Evolutionary conservation across 225 moss, liverwort and hornwort species (phyloP), one percentile per base, ranked within the genome.

Genomic region (Pseudisothecium myosuroides): DNA sequence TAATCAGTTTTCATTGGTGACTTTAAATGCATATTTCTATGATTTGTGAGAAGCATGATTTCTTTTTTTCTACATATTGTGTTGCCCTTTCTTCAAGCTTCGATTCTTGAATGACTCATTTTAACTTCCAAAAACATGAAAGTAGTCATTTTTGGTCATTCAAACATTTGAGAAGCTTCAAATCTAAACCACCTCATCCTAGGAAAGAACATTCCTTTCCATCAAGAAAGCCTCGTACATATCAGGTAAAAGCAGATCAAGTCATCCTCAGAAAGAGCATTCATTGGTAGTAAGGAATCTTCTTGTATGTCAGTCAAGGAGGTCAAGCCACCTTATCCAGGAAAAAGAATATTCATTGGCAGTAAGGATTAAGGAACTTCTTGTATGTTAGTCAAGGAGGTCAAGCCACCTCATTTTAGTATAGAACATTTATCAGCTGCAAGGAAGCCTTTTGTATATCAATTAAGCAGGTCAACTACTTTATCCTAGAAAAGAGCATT

Each of bases 261-360:
- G n/a, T n/a, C 14, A 36, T 21, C 1, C 1, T 12, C 34, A 0
- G 7, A 49, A 49, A 50, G 2, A 32, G 1, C 0, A 50, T 0
- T 50, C 7, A 7, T 6, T 17, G 1, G 32, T 7, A 31, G 18
- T 11, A 49, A 19, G 3, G 10, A 19, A 31, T 19, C 2, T 1
- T 32, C 3, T 13, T 34, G 2, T 5, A 52, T 50, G 3, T 50
- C n/a, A n/a, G n/a, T n/a, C n/a, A n/a, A n/a, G n/a, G n/a, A n/a
- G n/a, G n/a, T n/a, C n/a, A n/a, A n/a, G n/a, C n/a, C n/a, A n/a
- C n/a, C n/a, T n/a, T n/a, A n/a, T n/a, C n/a, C n/a, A n/a, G n/a
- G n/a, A n/a, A n/a, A n/a, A n/a, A n/a, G n/a, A n/a, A n/a, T n/a
- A n/a, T n/a, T n/a, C n/a, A n/a, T n/a, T n/a, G n/a, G n/a, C n/a